Conservation (phyloP, 164 flowering plant genomes). For the Magnolia changhungtana region DNA sequence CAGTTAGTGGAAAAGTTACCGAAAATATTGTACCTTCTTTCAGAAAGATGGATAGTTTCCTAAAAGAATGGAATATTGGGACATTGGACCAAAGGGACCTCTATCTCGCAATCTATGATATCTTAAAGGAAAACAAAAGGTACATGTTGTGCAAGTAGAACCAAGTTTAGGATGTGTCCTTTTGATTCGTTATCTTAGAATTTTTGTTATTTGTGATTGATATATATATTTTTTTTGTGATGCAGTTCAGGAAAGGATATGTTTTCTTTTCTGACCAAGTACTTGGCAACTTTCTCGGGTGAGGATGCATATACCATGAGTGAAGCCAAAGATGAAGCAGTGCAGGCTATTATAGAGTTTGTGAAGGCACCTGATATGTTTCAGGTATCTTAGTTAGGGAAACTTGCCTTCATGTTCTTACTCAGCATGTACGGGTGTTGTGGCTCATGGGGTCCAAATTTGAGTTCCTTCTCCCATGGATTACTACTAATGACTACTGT, state of each 20-base stretch:
- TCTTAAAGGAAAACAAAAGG: conserved; percentile 77
- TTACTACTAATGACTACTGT: no score
- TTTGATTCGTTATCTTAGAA: background rate
- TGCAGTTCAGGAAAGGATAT: conserved; percentile 74
- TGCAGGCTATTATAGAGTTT: conserved; percentile 72
- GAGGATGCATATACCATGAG: conserved; percentile 60
- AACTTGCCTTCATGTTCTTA: no score
- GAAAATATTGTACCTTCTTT: conserved; percentile 78
- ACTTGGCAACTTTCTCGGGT: conserved; percentile 82
- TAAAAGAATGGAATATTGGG: conserved; percentile 88
- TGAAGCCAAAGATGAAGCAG: conserved; percentile 95
- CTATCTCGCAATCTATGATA: conserved; percentile 64
- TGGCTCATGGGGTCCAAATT: no score
- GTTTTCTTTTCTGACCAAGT: conserved; percentile 69
- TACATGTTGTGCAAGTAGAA: conserved; percentile 15
- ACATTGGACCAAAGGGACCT: conserved; percentile 73
- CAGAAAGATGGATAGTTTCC: conserved; percentile 72
- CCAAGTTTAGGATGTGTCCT: background rate
- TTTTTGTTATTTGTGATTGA: background rate
- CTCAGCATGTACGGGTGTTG: no score
- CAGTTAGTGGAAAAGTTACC: conserved; percentile 66
- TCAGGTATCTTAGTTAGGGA: conserved; percentile 50
- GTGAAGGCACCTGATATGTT: conserved; percentile 84
- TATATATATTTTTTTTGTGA: conserved; percentile 1
- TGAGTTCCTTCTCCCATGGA: no score